Evolutionary conservation across 495 filamentous ascomycete species (phyloP).

Genomic region (Penicillium dipodomyicola): DNA sequence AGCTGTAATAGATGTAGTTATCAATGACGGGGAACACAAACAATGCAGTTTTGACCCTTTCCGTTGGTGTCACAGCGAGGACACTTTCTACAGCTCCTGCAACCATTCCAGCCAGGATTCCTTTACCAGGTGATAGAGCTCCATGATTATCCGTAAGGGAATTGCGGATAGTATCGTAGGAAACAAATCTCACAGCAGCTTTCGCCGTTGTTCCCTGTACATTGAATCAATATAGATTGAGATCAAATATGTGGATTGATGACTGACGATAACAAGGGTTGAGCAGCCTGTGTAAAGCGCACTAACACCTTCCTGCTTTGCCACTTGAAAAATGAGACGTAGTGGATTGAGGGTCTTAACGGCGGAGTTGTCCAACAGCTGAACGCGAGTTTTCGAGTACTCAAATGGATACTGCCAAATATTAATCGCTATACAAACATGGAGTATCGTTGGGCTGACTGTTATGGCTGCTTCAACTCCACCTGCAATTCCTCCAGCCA

Average conservation of each 20-base stretch:
- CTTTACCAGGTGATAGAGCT: conserved; percentile 51
- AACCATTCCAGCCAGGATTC: conserved; percentile 60
- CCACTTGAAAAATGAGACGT: conserved; percentile 47
- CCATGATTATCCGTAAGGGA: conserved; percentile 58
- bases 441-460: no score
- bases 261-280: conserved; percentile 50
- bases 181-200: conserved; percentile 63
- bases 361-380: conserved; percentile 49
- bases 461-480: conserved; percentile 54
- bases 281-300: conserved; percentile 65
- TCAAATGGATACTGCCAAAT: conserved; percentile 59
- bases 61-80: conserved; percentile 61
- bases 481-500: conserved; percentile 55
- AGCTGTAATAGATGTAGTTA: no score
- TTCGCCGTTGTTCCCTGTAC: conserved; percentile 59
- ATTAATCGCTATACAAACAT: conserved; percentile 1
- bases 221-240: no score
- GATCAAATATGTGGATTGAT: no score
- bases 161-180: conserved; percentile 63
- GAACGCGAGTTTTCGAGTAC: conserved; percentile 65
- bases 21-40: conserved; percentile 6
- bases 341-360: conserved; percentile 55
- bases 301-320: conserved; percentile 52
- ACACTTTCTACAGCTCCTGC: conserved; percentile 60
- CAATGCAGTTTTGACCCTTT: conserved; percentile 66